Conservation (phyloP, 2,329 filamentous ascomycete species). For the Coleophoma cylindrospora region DNA sequence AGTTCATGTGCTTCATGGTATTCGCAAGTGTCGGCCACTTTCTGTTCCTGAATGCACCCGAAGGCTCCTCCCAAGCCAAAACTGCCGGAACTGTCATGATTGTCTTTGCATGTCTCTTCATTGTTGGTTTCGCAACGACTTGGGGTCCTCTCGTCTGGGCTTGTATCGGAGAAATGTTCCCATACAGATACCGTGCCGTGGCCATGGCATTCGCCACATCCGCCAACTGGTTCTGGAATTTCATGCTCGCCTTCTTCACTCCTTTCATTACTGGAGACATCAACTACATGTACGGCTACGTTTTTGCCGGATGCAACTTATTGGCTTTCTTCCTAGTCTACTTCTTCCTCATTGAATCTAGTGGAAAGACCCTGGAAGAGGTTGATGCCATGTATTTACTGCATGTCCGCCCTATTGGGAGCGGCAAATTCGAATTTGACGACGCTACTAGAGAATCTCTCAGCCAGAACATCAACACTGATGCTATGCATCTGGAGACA, state of each 20-base stretch:
- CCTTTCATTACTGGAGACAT: constrained; percentile 71
- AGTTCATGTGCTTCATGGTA: constrained; percentile 63
- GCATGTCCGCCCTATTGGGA: constrained; percentile 29
- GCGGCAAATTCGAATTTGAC: constrained; percentile 12
- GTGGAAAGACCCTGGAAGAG: constrained; percentile 15
- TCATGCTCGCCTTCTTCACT: constrained; percentile 59
- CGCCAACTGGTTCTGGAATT: constrained; percentile 58
- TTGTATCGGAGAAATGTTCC: constrained; percentile 63
- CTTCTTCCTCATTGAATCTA: constrained; percentile 72
- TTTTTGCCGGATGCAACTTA: constrained; percentile 70
- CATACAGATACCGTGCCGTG: constrained; percentile 55
- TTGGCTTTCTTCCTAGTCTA: constrained; percentile 62
- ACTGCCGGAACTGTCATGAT: constrained; percentile 66
- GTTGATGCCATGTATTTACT: constrained; percentile 21
- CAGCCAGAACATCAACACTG: constrained; percentile 7
- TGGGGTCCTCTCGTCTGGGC: constrained; percentile 70
- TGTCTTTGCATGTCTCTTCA: constrained; percentile 69
- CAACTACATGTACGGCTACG: constrained; percentile 59
- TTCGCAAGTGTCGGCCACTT: constrained; percentile 50
- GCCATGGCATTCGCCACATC: constrained; percentile 57
- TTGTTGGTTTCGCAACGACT: constrained; percentile 63
- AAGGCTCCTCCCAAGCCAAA: constrained; percentile 35
- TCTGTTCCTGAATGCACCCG: constrained; percentile 48
- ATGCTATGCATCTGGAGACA: constrained; percentile 12
- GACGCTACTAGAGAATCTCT: constrained; percentile 7